phyloP scores from a whole-genome alignment of 805 yeast species.

The Saccharomycopsis sp. region DNA sequence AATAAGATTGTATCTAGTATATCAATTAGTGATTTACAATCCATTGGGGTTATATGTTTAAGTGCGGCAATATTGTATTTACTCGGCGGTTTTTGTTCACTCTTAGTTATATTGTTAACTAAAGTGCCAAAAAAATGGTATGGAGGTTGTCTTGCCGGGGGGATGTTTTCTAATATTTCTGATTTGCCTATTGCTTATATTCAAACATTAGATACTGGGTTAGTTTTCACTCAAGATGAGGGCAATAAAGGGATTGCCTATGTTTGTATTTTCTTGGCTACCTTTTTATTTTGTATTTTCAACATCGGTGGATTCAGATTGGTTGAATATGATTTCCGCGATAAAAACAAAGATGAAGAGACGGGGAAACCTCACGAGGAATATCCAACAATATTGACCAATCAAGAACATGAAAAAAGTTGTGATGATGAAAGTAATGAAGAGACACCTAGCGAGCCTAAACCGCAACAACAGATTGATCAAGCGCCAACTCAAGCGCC shows the following conservation, averaged over 20 bases:
- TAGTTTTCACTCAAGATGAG: conserved; percentile 48
- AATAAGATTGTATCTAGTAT: conserved; percentile 62
- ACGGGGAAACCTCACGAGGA: conserved; percentile 9
- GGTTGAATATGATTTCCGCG: conserved; percentile 59
- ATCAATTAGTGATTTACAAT: conserved; percentile 59
- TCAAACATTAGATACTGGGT: conserved; percentile 62
- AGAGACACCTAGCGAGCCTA: neutral
- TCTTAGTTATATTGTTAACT: conserved; percentile 38
- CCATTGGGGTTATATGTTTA: conserved; percentile 57
- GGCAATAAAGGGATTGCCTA: conserved; percentile 78
- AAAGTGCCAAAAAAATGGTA: conserved; percentile 67
- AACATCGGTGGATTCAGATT: conserved; percentile 69
- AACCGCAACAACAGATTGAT: no score
- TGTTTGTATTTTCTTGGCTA: conserved; percentile 67
- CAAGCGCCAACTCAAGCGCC: no score
- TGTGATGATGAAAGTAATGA: neutral
- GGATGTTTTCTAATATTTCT: conserved; percentile 70
- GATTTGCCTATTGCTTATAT: conserved; percentile 83
- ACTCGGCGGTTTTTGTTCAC: conserved; percentile 38
- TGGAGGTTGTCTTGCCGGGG: conserved; percentile 69
- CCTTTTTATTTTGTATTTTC: conserved; percentile 63
- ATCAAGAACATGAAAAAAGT: no score
- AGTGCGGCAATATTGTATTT: conserved; percentile 39
- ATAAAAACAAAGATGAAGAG: conserved; percentile 21
- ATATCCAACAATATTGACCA: no score